Evolutionary conservation across 176 grass and related monocot genomes (phyloP).

Genomic region (Oryza brachyantha): DNA sequence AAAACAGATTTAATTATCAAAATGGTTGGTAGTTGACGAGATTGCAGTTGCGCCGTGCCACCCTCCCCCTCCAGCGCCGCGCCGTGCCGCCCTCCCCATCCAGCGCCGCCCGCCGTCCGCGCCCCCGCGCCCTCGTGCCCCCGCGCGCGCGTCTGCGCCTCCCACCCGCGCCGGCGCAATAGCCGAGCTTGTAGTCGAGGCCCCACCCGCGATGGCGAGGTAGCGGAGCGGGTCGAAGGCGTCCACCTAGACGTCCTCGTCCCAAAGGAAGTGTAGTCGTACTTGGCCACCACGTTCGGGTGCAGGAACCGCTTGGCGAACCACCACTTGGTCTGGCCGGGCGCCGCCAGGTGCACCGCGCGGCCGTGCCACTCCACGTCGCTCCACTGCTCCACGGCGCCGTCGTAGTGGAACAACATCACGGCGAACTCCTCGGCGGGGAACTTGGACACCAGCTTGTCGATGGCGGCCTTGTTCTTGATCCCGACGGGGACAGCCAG

Average conservation of each 20-base stretch:
- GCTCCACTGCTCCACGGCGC: conserved; percentile 58
- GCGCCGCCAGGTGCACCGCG: conserved; percentile 54
- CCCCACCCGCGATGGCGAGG: conserved; percentile 66
- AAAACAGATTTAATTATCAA: no score
- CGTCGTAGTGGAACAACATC: conserved; percentile 89
- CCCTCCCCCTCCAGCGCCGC: no score
- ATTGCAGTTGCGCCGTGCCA: no score
- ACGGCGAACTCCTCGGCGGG: conserved; percentile 43
- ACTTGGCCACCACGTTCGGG: conserved; percentile 66
- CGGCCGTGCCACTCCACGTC: conserved; percentile 53
- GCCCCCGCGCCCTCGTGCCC: no score
- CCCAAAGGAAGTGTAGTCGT: conserved; percentile 81
- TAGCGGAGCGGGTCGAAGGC: conserved; percentile 68
- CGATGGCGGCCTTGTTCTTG: conserved; percentile 66
- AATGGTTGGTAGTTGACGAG: no score
- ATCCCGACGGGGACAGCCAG: conserved; percentile 82
- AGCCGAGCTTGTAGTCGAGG: conserved; percentile 84
- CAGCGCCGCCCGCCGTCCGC: no score
- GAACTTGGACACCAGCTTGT: conserved; percentile 78
- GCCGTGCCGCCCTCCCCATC: no score
- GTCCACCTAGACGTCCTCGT: conserved; percentile 76
- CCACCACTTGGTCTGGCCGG: conserved; percentile 91
- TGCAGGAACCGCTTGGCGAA: conserved; percentile 89
- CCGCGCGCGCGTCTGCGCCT: no score
- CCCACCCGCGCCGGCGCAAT: conserved; percentile 87